phyloP scores from a whole-genome alignment of 306 rosid genomes.

The Bauhinia variegata region DNA sequence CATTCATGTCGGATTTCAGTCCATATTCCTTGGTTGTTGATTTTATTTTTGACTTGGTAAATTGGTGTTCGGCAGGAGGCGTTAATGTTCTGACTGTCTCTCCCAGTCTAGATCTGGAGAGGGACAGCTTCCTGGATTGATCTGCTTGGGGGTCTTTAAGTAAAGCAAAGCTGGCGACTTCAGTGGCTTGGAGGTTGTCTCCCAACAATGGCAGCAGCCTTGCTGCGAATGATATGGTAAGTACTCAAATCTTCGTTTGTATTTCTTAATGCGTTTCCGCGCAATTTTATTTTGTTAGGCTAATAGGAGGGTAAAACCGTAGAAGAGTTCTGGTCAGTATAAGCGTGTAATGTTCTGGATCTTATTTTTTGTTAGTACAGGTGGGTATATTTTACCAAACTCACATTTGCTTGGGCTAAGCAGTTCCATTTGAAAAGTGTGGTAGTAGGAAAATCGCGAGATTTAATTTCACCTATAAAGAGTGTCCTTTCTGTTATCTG shows the following conservation, averaged over 20 bases:
- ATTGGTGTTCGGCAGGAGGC: constrained; percentile 51
- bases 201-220: constrained; percentile 87
- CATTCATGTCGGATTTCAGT: constrained; percentile 33
- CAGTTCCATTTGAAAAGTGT: neutral
- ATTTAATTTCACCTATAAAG: constrained; percentile 15
- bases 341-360: constrained; percentile 26
- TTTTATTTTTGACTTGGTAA: neutral
- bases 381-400: constrained; percentile 17
- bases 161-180: constrained; percentile 74
- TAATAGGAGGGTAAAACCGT: constrained; percentile 7
- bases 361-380: constrained; percentile 11
- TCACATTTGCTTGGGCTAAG: constrained; percentile 11
- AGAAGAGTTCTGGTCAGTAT: constrained; percentile 8
- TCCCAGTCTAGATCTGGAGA: constrained; percentile 68
- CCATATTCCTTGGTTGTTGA: constrained; percentile 22
- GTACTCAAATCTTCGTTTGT: constrained; percentile 5
- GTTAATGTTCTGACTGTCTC: constrained; percentile 46
- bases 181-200: constrained; percentile 76
- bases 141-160: constrained; percentile 42
- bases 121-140: constrained; percentile 40
- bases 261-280: constrained; percentile 15
- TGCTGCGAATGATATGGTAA: constrained; percentile 77
- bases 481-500: neutral
- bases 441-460: constrained; percentile 9
- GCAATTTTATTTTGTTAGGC: constrained; percentile 16